A percentile compares a stretch with the other conserved stretches of the same genome.
phyloP scores from a whole-genome alignment of 495 filamentous ascomycete genomes.

The Aspergillus affinis region DNA sequence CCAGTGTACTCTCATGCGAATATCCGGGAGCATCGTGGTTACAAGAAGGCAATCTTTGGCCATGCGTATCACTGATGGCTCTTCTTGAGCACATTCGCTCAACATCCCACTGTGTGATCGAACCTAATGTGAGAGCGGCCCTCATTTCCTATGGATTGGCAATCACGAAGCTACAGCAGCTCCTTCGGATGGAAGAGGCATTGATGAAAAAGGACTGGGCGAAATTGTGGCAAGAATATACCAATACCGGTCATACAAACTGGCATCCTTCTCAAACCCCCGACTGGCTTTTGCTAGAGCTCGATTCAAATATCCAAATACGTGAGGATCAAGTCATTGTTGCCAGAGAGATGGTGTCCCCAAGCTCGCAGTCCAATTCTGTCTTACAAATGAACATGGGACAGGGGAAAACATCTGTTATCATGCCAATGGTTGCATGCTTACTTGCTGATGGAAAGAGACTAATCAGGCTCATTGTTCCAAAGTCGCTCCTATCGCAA shows the following conservation, averaged over 20 bases:
- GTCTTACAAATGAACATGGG: conserved; percentile 77
- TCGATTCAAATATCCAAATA: conserved; percentile 63
- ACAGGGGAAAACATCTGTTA: conserved; percentile 70
- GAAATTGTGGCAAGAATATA: conserved; percentile 45
- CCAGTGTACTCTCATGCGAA: conserved; percentile 21
- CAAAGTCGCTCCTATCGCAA: conserved; percentile 60
- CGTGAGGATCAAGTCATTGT: conserved; percentile 60
- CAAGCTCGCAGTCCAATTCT: conserved; percentile 42
- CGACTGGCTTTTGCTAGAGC: conserved; percentile 61
- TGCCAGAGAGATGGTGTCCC: conserved; percentile 55
- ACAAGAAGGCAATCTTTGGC: conserved; percentile 49
- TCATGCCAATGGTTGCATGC: conserved; percentile 62
- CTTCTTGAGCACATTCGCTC: conserved; percentile 55
- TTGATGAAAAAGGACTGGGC: conserved; percentile 24
- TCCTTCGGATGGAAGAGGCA: conserved; percentile 43
- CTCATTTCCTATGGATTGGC: conserved; percentile 33
- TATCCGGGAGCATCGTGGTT: conserved; percentile 48
- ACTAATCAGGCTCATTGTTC: conserved; percentile 60
- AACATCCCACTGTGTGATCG: conserved; percentile 28
- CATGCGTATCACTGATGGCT: conserved; percentile 45
- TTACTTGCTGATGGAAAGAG: conserved; percentile 51
- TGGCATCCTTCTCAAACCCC: conserved; percentile 53
- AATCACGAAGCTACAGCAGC: conserved; percentile 38
- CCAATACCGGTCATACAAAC: conserved; percentile 50
- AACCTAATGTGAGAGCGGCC: conserved; percentile 17